phyloP scores from a whole-genome alignment of 306 rosid genomes.

The Pterocarpus santalinus region DNA sequence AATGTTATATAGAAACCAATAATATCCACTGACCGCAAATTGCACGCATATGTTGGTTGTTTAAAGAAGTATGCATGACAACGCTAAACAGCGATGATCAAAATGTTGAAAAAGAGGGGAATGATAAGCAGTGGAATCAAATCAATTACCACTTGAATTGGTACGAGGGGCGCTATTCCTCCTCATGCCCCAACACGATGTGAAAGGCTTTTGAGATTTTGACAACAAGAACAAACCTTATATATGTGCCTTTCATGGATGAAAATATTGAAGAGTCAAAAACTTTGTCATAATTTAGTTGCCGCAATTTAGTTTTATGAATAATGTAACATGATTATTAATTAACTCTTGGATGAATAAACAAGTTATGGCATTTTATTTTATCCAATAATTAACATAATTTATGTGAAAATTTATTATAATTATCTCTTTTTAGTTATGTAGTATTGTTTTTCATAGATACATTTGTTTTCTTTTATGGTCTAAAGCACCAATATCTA shows the following conservation, averaged over 20 bases:
- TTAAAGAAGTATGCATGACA: constrained; percentile 36
- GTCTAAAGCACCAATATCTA: too few relatives aligned
- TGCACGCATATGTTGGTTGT: constrained; percentile 43
- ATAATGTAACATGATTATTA: too few relatives aligned
- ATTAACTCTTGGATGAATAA: too few relatives aligned
- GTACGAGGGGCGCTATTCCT: constrained; percentile 44
- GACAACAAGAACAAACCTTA: constrained; percentile 43
- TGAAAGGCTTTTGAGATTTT: constrained; percentile 48
- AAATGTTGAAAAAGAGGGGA: constrained; percentile 45
- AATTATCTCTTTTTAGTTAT: too few relatives aligned
- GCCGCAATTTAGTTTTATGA: too few relatives aligned
- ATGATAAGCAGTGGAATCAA: constrained; percentile 48
- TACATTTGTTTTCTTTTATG: too few relatives aligned
- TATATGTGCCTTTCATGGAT: constrained; percentile 17
- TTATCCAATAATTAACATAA: too few relatives aligned
- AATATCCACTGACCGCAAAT: constrained; percentile 37
- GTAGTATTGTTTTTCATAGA: too few relatives aligned
- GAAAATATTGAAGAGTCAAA: too few relatives aligned
- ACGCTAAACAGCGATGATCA: constrained; percentile 58
- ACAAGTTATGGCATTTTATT: too few relatives aligned
- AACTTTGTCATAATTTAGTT: too few relatives aligned
- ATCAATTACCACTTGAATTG: constrained; percentile 49
- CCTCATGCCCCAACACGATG: constrained; percentile 62
- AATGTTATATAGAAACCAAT: constrained; percentile 35
- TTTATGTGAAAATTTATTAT: too few relatives aligned